phyloP scores from a whole-genome alignment of 306 rosid species.

The Rubus parviflorus region DNA sequence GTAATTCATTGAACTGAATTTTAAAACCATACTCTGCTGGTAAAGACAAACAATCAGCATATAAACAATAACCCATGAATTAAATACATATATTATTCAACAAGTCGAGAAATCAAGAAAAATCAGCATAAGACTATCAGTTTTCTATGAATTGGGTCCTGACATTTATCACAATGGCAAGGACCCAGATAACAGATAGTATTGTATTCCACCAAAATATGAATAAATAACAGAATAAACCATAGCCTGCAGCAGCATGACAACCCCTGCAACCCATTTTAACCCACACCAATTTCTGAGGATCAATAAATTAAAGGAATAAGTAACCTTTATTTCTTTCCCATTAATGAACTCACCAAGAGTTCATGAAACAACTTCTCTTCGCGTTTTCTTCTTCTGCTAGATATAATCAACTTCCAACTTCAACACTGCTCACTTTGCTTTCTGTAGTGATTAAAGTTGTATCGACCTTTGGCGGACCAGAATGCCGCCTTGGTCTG shows the following conservation, averaged over 20 bases:
- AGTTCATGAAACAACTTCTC: conserved; percentile 35
- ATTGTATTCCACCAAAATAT: conserved; percentile 26
- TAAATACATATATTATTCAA: background rate
- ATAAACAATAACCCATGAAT: conserved; percentile 6
- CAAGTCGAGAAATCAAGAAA: conserved; percentile 6
- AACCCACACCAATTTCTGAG: conserved; percentile 48
- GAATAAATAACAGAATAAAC: conserved; percentile 10
- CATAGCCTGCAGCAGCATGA: conserved; percentile 13
- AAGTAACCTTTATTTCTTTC: conserved; percentile 32
- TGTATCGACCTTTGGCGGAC: conserved; percentile 72
- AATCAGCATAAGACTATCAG: conserved; percentile 7
- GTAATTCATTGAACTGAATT: background rate
- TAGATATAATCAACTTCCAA: conserved; percentile 20
- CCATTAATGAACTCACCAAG: conserved; percentile 22
- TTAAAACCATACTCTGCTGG: background rate
- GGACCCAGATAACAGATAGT: conserved; percentile 24
- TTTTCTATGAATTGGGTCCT: conserved; percentile 18
- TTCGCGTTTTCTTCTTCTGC: conserved; percentile 19
- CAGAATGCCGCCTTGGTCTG: conserved; percentile 71
- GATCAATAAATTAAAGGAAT: conserved; percentile 39
- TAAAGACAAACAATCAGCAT: background rate
- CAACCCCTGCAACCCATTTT: conserved; percentile 22
- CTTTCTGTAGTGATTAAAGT: conserved; percentile 49
- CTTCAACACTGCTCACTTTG: conserved; percentile 45
- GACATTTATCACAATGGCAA: conserved; percentile 13